Conservation (phyloP, 352 stramenopile genomes). For the Phytopythium kandeliae region DNA sequence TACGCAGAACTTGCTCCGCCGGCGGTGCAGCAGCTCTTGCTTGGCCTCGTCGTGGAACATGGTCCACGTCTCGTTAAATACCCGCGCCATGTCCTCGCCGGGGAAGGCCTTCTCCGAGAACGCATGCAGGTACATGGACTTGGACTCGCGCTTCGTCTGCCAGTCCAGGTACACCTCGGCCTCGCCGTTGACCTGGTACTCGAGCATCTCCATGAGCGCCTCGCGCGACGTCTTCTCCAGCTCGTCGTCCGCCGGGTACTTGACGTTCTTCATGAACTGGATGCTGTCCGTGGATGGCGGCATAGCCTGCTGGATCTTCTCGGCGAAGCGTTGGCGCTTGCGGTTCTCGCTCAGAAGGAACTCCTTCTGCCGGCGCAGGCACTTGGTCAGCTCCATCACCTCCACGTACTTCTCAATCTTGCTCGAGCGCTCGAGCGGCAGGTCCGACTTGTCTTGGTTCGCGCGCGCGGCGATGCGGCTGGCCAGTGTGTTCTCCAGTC, state of each 20-base stretch:
- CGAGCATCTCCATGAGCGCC: slow-evolving; percentile 76
- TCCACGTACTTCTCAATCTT: slow-evolving; percentile 88
- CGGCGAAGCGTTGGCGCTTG: slow-evolving; percentile 80
- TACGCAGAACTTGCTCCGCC: slow-evolving; percentile 82
- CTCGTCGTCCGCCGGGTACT: slow-evolving; percentile 69
- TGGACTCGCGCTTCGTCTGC: slow-evolving; percentile 79
- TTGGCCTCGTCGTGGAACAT: slow-evolving; percentile 71
- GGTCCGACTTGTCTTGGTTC: slow-evolving; percentile 63
- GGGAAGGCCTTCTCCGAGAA: slow-evolving; percentile 71
- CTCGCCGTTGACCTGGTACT: slow-evolving; percentile 75
- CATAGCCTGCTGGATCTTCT: slow-evolving; percentile 86
- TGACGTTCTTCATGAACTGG: slow-evolving; percentile 88
- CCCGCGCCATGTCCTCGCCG: slow-evolving; percentile 59
- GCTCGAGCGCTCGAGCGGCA: slow-evolving; percentile 67
- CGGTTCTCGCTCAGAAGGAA: slow-evolving; percentile 83
- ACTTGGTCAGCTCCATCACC: slow-evolving; percentile 86
- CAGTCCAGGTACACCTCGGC: slow-evolving; percentile 59
- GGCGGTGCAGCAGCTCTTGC: slow-evolving; percentile 65
- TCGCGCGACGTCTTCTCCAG: slow-evolving; percentile 72
- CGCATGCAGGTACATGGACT: slow-evolving; percentile 83
- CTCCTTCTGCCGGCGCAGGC: slow-evolving; percentile 78
- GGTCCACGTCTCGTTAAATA: slow-evolving; percentile 77
- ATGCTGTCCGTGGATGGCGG: slow-evolving; percentile 81
- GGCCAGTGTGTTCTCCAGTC: slow-evolving; percentile 66
- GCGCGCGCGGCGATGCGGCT: slow-evolving; percentile 63